Base-by-base conservation (phyloP, 1,284 basidiomycete species). In the Fistulinella staudtii region DNA sequence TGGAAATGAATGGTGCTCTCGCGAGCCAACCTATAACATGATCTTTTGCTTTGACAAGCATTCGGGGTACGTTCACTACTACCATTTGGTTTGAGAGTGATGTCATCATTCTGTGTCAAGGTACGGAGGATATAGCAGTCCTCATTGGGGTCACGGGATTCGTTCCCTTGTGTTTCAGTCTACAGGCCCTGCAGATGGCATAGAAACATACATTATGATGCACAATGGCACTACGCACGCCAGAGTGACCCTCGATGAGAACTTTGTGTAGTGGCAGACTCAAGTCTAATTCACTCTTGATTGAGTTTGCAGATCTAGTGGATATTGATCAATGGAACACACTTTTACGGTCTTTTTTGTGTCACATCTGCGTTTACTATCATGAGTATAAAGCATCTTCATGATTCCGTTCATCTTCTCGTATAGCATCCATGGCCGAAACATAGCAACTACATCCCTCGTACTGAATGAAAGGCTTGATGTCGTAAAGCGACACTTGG, bases 21-120 rank as follows among this genome's bases (percentile, higher is more conserved):
- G 80, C 23, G 82, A 85, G 53, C 73, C 73, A 1, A 71, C 67
- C 1, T 77, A 79, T 52, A 61, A 75, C 29, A 73, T 82, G 10
- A 75, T 83, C 1, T 85, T 85, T 62, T 86, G 83, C 57, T 86
- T 85, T 51, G 70, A 74, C 53, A 86, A 86, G 57, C 83, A 85
- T 57, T 80, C 81, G 2, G 82, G 82, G 80, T 83, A 51, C 8
- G 74, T 67, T 28, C 8, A 33, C 18, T 23, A 15, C 37, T 23
- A 2, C 13, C 3, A 18, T 45, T 17, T 8, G 18, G 22, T 38
- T 17, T 23, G 10, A 36, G 24, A 23, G 36, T 8, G 2, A 40
- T 36, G 29, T 13, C 36, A 21, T 30, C 20, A 31, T 7, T 34
- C 5, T 31, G 24, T 28, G 27, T 36, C 17, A 17, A 83, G 82